Percentiles rank a stretch among this genome's conserved stretches.
Evolutionary conservation across 805 yeast species (phyloP).

Genomic region (Candida golubevii): DNA sequence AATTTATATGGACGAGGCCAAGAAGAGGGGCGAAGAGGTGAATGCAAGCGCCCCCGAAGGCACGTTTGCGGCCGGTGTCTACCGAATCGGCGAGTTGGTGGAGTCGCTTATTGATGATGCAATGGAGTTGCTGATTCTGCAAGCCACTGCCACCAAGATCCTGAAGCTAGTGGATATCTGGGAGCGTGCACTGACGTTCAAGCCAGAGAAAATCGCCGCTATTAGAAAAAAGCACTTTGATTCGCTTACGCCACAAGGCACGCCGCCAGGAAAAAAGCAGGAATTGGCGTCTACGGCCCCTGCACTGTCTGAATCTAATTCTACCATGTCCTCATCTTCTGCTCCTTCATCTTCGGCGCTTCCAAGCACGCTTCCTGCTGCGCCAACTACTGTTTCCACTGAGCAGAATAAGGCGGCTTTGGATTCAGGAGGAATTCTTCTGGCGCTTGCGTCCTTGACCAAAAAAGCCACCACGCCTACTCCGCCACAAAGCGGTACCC

Average conservation of each 20-base stretch:
- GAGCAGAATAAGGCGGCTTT: constrained; percentile 20
- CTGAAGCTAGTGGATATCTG: constrained; percentile 86
- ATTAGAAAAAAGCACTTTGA: constrained; percentile 58
- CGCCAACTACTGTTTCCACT: constrained; percentile 2
- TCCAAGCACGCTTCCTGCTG: constrained; percentile 13
- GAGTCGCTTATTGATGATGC: constrained; percentile 63
- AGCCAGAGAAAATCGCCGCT: constrained; percentile 47
- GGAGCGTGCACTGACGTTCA: constrained; percentile 81
- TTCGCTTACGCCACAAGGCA: constrained; percentile 67
- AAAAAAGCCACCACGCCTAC: constrained; percentile 34
- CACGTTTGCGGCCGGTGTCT: constrained; percentile 69
- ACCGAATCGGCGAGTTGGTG: constrained; percentile 58
- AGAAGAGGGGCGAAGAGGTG: constrained; percentile 48
- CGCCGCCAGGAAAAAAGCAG: constrained; percentile 40
- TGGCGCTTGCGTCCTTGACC: constrained; percentile 65
- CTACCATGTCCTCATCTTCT: neutral
- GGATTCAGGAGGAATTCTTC: constrained; percentile 61
- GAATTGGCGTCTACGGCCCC: constrained; percentile 1
- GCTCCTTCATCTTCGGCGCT: constrained; percentile 3
- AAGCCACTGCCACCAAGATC: constrained; percentile 66
- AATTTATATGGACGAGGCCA: constrained; percentile 73
- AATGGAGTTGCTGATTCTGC: constrained; percentile 44
- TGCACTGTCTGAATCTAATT: constrained; percentile 1
- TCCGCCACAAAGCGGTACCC: constrained; percentile 26
- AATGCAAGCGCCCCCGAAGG: constrained; percentile 56